Evolutionary conservation across 2,329 filamentous ascomycete species (phyloP).

Genomic region (Aspergillus carbonarius): DNA sequence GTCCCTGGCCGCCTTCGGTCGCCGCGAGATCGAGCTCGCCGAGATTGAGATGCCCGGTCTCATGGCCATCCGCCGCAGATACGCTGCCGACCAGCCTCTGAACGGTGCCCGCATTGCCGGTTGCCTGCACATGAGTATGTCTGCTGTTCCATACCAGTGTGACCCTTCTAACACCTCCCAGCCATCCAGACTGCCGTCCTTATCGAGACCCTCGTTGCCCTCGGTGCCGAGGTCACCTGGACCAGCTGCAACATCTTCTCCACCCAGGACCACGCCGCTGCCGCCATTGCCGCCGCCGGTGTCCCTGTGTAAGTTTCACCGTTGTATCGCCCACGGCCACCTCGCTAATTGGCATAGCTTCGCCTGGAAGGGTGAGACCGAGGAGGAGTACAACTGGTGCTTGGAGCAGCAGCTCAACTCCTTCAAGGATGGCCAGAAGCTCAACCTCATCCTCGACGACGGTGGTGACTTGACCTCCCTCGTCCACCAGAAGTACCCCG

Average conservation of each 20-base stretch:
- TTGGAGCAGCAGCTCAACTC: slow-evolving; percentile 95
- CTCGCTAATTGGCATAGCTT: slow-evolving; percentile 46
- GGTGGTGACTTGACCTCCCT: slow-evolving; percentile 95
- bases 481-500: slow-evolving; percentile 97
- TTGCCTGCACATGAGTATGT: slow-evolving; percentile 92
- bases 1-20: slow-evolving; percentile 94
- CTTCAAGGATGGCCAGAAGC: slow-evolving; percentile 94
- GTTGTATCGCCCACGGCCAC: neutral
- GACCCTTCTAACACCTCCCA: slow-evolving; percentile 29
- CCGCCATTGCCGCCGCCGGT: slow-evolving; percentile 90
- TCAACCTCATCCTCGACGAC: slow-evolving; percentile 99
- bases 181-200: slow-evolving; percentile 98
- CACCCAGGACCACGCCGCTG: slow-evolving; percentile 96
- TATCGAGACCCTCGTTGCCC: slow-evolving; percentile 92
- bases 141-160: neutral
- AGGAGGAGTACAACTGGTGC: slow-evolving; percentile 99
- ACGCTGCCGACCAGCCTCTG: slow-evolving; percentile 88
- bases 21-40: slow-evolving; percentile 97
- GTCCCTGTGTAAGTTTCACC: slow-evolving; percentile 69
- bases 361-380: slow-evolving; percentile 87
- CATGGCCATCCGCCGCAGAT: slow-evolving; percentile 91
- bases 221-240: slow-evolving; percentile 99
- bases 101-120: slow-evolving; percentile 94
- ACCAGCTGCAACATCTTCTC: slow-evolving; percentile 99
- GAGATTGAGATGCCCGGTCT: slow-evolving; percentile 97